Evolutionary conservation across 106 monocot species (phyloP).

Genomic region (Triglochin maritima): DNA sequence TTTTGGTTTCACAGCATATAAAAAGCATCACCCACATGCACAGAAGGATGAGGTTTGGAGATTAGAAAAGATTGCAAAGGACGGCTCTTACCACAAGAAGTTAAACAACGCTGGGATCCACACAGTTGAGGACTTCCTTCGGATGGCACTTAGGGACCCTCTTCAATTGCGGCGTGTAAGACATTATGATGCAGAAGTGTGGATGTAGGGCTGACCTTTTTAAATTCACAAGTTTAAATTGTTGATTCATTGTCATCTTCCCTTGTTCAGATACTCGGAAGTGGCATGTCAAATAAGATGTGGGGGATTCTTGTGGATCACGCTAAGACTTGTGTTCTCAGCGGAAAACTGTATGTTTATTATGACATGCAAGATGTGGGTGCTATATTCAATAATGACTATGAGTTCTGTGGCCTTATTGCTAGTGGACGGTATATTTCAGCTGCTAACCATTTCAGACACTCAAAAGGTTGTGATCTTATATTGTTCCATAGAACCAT

Average conservation of each 20-base stretch:
- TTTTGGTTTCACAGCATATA: conserved; percentile 50
- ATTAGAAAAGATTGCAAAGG: conserved; percentile 96
- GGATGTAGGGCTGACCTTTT: background rate
- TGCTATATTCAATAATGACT: conserved; percentile 89
- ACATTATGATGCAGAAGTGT: background rate
- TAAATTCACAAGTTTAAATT: background rate
- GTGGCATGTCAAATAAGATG: conserved; percentile 95
- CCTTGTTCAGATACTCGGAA: conserved; percentile 62
- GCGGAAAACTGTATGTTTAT: conserved; percentile 79
- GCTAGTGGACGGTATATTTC: conserved; percentile 58
- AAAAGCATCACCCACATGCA: conserved; percentile 89
- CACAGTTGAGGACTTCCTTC: conserved; percentile 84
- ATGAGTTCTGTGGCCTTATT: conserved; percentile 82
- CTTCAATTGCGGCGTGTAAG: conserved; percentile 73
- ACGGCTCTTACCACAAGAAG: conserved; percentile 86
- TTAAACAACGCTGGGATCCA: conserved; percentile 53
- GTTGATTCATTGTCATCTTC: background rate
- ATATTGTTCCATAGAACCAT: background rate
- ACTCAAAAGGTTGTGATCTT: conserved; percentile 50
- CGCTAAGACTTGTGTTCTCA: conserved; percentile 80
- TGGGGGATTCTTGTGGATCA: conserved; percentile 93
- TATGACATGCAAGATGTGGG: conserved; percentile 64
- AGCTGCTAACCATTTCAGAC: conserved; percentile 56
- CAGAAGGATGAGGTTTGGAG: conserved; percentile 95
- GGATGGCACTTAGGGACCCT: conserved; percentile 60